Base-by-base conservation (phyloP, 805 yeast genomes). In the Kuraishia ogatae region DNA sequence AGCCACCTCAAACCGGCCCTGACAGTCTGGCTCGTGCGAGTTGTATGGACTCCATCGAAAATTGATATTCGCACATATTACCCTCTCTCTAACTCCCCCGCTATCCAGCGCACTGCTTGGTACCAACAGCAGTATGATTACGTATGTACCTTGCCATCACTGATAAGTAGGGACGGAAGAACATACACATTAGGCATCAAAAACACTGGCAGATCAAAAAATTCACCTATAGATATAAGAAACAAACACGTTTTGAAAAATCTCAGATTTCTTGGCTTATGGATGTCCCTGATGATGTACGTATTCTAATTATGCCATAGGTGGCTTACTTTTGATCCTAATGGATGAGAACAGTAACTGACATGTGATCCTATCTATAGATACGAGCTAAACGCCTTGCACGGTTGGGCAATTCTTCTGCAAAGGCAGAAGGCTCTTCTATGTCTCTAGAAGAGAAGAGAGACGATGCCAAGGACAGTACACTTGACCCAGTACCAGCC, bases 321-420 rank as follows among this genome's bases (percentile, higher is more conserved):
- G 8, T 10, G 50, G 22, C 50, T 47, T 19, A 19, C 50, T 19
- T 35, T 35, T 4, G 43, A 35, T 35, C 43, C 43, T 13, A 15
- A 3, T 8, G 6, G 17, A 35, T 4, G 43, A 35, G 43, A 11
- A 35, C 43, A 15, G 17, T 3, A 35, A 35, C 43, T 35, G 17
- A 35, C 43, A 35, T 35, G 13, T 35, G 15, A 35, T n/a, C 50
- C 50, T n/a, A 47, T 22, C 47, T 53, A 47, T 50, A 69, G 62
- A 69, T 74, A 46, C 69, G 78, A 56, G 76, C 75, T 10, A 72
- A 71, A 58, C 59, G 87, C 50, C 68, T 82, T 59, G 87, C 87
- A 4, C 74, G 73, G 56, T 70, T 82, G 55, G 61, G 64, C 74
- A 57, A 62, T 29, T 62, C 64, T 29, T 54, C 54, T 53, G 51